Conservation (phyloP, 2,329 filamentous ascomycete genomes). For the Pseudogymnoascus sp. region DNA sequence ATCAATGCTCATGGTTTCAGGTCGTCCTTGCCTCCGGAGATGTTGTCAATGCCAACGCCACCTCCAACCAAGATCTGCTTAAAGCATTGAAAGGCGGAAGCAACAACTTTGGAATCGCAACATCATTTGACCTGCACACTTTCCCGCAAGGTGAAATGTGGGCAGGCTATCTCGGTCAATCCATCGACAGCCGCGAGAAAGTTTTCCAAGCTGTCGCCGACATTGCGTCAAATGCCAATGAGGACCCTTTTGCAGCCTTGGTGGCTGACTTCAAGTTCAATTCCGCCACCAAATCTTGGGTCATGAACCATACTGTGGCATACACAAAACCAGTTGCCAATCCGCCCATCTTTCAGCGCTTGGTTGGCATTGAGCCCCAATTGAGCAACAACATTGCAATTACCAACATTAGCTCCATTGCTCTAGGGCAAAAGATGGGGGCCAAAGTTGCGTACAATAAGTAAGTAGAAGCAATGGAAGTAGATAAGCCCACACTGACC, state of each 20-base stretch:
- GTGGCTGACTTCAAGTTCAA: conserved; percentile 10
- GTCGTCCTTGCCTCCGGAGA: conserved; percentile 44
- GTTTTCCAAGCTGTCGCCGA: conserved; percentile 9
- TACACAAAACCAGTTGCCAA: conserved; percentile 9
- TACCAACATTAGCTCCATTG: not conserved
- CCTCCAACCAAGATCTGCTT: conserved; percentile 41
- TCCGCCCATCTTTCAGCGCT: not conserved
- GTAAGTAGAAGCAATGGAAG: not conserved
- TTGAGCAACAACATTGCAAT: not conserved
- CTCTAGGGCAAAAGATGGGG: not conserved
- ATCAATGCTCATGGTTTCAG: not conserved
- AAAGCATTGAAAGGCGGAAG: conserved; percentile 47
- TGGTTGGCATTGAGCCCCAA: not conserved
- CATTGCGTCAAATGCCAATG: conserved; percentile 8
- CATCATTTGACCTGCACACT: conserved; percentile 31
- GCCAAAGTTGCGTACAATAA: not conserved
- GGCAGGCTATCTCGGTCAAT: conserved; percentile 3
- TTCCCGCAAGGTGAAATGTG: conserved; percentile 13
- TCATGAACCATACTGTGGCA: conserved; percentile 4
- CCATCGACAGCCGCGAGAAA: not conserved
- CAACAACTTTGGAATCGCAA: conserved; percentile 48
- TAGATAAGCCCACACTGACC: not conserved
- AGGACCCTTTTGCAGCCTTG: conserved; percentile 13
- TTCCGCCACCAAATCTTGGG: conserved; percentile 8
- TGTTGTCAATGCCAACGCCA: conserved; percentile 37